Evolutionary conservation across 257 asterid species (phyloP), one percentile per base, ranked within the genome.

Genomic region (Fraxinus cuspidata): DNA sequence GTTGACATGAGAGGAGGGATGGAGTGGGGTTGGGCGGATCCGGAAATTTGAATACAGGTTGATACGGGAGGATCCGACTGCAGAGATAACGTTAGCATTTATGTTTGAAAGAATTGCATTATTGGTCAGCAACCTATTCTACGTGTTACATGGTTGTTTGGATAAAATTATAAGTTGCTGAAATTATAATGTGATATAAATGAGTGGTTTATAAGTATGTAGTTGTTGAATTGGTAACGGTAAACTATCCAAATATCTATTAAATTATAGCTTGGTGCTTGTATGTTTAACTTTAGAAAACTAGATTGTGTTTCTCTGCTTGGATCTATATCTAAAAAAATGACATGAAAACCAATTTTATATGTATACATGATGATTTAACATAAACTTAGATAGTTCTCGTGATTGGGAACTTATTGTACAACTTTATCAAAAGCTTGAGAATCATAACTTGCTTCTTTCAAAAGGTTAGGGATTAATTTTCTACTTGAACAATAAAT

Each of bases 21-120:
- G 78, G 51, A 56, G 70, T 28, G 80, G 47, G 47, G 32, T 38
- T 38, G 13, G 78, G 82, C 80, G 83, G 87, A 87, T 82, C 85
- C 89, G 85, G 82, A 80, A 81, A 80, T 83, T 89, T 91, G 90
- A 91, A 89, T 84, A 75, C 51, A 40, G 56, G 56, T 3, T 13
- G 19, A 47, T 47, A 15, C 4, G 21, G 56, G 21, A 47, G 56
- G 56, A 47, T 47, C n/a, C 56, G 56, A 47, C 56, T 47, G 56
- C 21, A 16, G 56, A 15, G 21, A 15, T 47, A 47, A 47, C 56
- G n/a, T 47, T 47, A 47, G 56, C 56, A 47, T 47, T 47, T 47
- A 47, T 15, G 15, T 47, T 16, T 47, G 3, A 16, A 16, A 47
- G 56, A 47, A 47, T 47, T 47, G n/a, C 56, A 47, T 15, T 47